Base-by-base conservation (phyloP, 106 monocot species). In the Allium cepa region DNA sequence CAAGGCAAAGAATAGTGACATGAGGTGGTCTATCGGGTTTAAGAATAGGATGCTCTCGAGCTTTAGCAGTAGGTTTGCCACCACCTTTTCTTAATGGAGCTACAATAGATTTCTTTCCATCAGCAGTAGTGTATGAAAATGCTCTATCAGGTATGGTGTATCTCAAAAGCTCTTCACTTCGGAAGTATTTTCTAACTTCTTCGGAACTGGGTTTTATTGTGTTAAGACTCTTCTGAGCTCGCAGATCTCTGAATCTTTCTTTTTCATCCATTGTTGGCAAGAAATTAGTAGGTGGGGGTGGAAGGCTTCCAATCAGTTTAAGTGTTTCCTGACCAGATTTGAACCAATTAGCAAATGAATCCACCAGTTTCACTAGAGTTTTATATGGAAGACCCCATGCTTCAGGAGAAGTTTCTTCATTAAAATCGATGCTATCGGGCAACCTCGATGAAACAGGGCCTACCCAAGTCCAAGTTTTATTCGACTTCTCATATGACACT, bases 291-390 rank as follows among this genome's bases (percentile, higher is more conserved):
- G 97, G 92, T 50, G 97, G 97, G 51, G 90, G 72, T 50, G 97
- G 97, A 67, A 99, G 86, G 68, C 78, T 84, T 69, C 97, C 97
- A 48, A 99, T 92, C 72, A 92, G 87, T 58, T 87, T 86, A 61
- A 99, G 92, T 26, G 83, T 92, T 69, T 92, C 97, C 62, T 92
- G 97, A 16, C 92, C 87, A 73, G 71, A 81, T 70, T 99, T 99
- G 15, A 99, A 70, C 97, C 97, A 99, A 75, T 92, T 99, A 28
- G 97, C 92, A 79, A 99, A 99, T 46, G 97, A 79, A 79, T 99
- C 97, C 62, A 99, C 97, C 71, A 99, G 78, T 68, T 99, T 99
- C 26, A 92, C 97, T 66, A 99, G 84, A 84, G 86, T 90, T 71
- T 99, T 99, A 62, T 99, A 88, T 7, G 97, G 92, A 71, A 99